These are phyloP conservation scores for Claviceps monticola DNA, from an alignment of 2,329 filamentous ascomycete species.

Conservation along the genomic window DNA sequence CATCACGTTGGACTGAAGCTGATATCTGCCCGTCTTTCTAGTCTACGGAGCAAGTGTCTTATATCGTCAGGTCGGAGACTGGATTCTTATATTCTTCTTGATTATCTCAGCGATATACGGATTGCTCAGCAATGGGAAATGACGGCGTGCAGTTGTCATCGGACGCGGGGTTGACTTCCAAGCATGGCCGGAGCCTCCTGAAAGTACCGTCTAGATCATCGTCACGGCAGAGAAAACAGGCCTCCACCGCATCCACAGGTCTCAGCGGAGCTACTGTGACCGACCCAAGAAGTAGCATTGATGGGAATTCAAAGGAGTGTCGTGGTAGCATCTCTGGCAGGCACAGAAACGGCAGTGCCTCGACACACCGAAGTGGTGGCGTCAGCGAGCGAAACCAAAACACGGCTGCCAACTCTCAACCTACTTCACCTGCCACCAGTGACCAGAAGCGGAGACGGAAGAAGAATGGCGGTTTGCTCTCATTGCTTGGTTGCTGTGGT, in stretches of 20 bases:
- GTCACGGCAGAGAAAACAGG: conserved; percentile 42
- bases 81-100: background rate
- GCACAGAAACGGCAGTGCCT: conserved; percentile 52
- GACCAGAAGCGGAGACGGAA: conserved; percentile 42
- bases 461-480: conserved; percentile 38
- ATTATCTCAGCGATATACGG: conserved; percentile 20
- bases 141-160: conserved; percentile 27
- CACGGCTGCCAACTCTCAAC: conserved; percentile 35
- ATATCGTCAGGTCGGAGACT: conserved; percentile 6
- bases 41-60: background rate
- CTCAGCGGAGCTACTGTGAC: conserved; percentile 45
- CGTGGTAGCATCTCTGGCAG: conserved; percentile 49
- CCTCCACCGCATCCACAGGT: conserved; percentile 44
- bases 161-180: conserved; percentile 28
- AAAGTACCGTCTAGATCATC: conserved; percentile 49
- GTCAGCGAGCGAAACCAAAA: conserved; percentile 35
- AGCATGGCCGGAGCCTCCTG: conserved; percentile 38
- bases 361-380: conserved; percentile 47
- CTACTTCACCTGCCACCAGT: conserved; percentile 35
- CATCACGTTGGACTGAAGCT: background rate
- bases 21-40: background rate
- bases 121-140: conserved; percentile 26
- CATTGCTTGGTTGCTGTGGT: conserved; percentile 54
- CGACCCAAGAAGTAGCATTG: conserved; percentile 48
- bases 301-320: conserved; percentile 50